Base-by-base conservation (phyloP, 2,329 filamentous ascomycete species). In the Mycogone perniciosa region DNA sequence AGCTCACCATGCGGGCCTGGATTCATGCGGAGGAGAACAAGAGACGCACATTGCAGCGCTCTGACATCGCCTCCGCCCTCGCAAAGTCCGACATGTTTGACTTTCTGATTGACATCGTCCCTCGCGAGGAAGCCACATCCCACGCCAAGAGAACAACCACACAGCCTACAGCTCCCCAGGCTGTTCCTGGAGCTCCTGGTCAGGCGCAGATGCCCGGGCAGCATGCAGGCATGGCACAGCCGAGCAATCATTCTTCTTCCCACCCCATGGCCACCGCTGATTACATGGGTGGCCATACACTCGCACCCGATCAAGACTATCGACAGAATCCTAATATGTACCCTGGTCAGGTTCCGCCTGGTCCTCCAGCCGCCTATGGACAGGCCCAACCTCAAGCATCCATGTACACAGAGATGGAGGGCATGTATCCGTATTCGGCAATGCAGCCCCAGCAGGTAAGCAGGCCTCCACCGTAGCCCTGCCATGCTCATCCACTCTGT, bases 41-140 rank as follows among this genome's bases (percentile, higher is more conserved):
- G 76, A 83, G 93, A 31, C 85, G 93, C 40, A 99, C 93, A 1
- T 76, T 99, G 38, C 93, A 99, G 71, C 84, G 93, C 46, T 96
- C 89, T 51, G 93, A 99, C 64, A 99, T 99, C 66, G 93, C 93
- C 26, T 95, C 90, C 8, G 93, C 93, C 10, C 77, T 99, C 27
- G 88, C 89, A 54, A 99, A 99, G 72, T 96, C 90, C 26, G 93
- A 99, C 73, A 99, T 99, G 93, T 99, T 99, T 69, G 93, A 99
- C 73, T 99, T 99, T 72, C 77, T 99, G 53, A 99, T 99, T 67
- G 93, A 99, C 66, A 99, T 99, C 55, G 93, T 99, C 5, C 93
- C 93, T 4, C 85, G 93, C 47, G 93, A 99, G 68, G 93, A 99
- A 69, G 90, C 92, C 34, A 80, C 88, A 7, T 84, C 86, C 26